Evolutionary conservation across 371 early-diverging fungal species (phyloP).

Genomic region (Mucor sp.): DNA sequence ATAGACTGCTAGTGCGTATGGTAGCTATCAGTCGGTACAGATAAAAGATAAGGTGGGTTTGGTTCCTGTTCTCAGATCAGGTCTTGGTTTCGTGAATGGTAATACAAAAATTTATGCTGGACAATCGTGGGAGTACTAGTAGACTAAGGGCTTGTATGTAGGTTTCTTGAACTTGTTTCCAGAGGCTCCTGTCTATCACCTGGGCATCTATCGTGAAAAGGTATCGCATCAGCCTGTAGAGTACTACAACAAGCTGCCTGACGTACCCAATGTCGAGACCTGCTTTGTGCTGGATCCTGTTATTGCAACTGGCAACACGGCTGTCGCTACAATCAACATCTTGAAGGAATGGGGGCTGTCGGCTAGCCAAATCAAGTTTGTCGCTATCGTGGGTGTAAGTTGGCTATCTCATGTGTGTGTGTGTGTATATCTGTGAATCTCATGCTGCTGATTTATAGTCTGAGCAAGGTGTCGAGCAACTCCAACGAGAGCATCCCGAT

Average conservation of each 20-base stretch:
- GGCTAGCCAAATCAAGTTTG: conserved; percentile 68
- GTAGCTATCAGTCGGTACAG: conserved; percentile 49
- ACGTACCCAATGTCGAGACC: conserved; percentile 63
- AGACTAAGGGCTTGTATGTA: conserved; percentile 21
- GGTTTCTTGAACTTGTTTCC: conserved; percentile 74
- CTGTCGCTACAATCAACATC: conserved; percentile 79
- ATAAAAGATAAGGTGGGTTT: conserved; percentile 66
- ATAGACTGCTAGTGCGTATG: conserved; percentile 44
- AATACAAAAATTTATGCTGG: conserved; percentile 5
- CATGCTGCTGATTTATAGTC: conserved; percentile 30
- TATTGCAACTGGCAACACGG: conserved; percentile 85
- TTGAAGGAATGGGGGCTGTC: conserved; percentile 80
- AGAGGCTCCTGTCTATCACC: conserved; percentile 73
- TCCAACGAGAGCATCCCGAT: conserved; percentile 74
- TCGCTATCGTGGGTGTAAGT: conserved; percentile 63
- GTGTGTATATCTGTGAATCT: neutral
- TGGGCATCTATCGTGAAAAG: conserved; percentile 87
- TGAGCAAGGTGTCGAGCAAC: conserved; percentile 58
- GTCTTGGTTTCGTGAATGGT: conserved; percentile 76
- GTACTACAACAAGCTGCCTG: conserved; percentile 91
- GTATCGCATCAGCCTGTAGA: conserved; percentile 85
- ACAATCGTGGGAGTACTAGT: neutral
- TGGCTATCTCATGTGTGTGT: neutral
- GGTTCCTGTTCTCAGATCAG: conserved; percentile 85
- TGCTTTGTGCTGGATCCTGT: conserved; percentile 86